Conservation (phyloP, 2,329 filamentous ascomycete species). For the Corinectria fuckeliana region DNA sequence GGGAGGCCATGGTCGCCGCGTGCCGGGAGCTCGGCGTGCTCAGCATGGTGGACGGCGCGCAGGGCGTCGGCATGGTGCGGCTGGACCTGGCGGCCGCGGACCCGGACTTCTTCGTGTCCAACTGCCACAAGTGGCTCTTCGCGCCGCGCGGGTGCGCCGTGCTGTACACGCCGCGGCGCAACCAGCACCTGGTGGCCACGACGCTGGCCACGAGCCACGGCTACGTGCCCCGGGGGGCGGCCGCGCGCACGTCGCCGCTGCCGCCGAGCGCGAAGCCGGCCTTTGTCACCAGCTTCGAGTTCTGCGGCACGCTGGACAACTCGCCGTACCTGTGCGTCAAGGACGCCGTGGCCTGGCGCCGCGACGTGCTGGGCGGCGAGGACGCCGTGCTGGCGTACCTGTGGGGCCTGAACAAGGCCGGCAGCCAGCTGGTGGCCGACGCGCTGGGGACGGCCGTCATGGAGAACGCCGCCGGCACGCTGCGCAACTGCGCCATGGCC, state of each 20-base stretch:
- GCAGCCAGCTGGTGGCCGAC: conserved; percentile 64
- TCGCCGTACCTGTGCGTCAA: conserved; percentile 75
- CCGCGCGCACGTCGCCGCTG: conserved; percentile 47
- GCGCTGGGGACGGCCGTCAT: conserved; percentile 74
- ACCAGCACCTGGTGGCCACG: conserved; percentile 77
- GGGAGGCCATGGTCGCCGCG: conserved; percentile 66
- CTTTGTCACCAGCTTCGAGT: conserved; percentile 78
- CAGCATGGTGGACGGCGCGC: conserved; percentile 83
- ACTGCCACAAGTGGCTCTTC: conserved; percentile 91
- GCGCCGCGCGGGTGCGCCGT: conserved; percentile 81
- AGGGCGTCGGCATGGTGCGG: conserved; percentile 80
- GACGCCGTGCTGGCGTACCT: conserved; percentile 70
- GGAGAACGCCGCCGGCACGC: conserved; percentile 66
- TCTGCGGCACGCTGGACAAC: conserved; percentile 77
- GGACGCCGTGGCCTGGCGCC: conserved; percentile 74
- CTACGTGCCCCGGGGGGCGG: conserved; percentile 59
- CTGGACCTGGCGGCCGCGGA: conserved; percentile 71
- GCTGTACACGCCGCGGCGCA: conserved; percentile 77
- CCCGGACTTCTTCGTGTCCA: conserved; percentile 86
- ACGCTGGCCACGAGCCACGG: conserved; percentile 83
- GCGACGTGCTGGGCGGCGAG: conserved; percentile 75
- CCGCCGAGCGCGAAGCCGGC: conserved; percentile 55
- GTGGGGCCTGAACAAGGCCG: conserved; percentile 66
- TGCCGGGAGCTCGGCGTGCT: conserved; percentile 73
- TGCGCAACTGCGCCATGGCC: conserved; percentile 72